Conservation (phyloP, 129 eudicot species). For the Tagetes patula region DNA sequence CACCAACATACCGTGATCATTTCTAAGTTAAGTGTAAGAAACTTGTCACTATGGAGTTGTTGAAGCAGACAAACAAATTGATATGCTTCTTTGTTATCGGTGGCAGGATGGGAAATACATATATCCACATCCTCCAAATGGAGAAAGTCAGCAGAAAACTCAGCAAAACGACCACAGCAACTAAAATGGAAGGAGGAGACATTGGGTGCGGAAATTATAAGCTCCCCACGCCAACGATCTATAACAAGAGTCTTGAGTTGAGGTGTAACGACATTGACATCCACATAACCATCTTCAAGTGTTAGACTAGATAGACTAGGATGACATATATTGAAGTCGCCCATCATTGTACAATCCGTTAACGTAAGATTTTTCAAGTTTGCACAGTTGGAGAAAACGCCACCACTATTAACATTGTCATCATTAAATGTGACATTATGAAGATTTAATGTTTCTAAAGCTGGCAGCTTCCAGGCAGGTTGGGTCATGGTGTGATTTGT, state of each 20-base stretch:
- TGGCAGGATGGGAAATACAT: background rate
- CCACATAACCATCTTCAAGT: background rate
- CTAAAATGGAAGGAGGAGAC: background rate
- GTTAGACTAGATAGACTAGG: background rate
- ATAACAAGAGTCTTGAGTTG: slow-evolving; percentile 1
- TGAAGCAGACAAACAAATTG: slow-evolving; percentile 1
- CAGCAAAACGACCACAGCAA: background rate
- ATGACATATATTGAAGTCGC: background rate
- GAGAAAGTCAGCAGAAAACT: background rate
- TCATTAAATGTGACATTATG: background rate
- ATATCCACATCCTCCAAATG: background rate
- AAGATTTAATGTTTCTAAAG: background rate
- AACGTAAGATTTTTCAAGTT: background rate
- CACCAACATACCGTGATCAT: background rate
- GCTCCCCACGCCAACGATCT: background rate
- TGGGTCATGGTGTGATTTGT: background rate
- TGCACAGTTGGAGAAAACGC: background rate
- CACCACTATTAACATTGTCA: background rate
- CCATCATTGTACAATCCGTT: background rate
- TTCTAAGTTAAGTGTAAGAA: slow-evolving; percentile 1
- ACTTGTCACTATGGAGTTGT: slow-evolving; percentile 1
- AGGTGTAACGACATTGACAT: background rate
- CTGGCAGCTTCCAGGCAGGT: background rate
- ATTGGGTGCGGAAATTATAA: background rate
- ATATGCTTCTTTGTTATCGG: background rate